A percentile compares a stretch with the other conserved stretches of the same genome.
Evolutionary conservation across 1,139 yeast genomes (phyloP).

Genomic region (Lodderomyces pseudojiufengensis): DNA sequence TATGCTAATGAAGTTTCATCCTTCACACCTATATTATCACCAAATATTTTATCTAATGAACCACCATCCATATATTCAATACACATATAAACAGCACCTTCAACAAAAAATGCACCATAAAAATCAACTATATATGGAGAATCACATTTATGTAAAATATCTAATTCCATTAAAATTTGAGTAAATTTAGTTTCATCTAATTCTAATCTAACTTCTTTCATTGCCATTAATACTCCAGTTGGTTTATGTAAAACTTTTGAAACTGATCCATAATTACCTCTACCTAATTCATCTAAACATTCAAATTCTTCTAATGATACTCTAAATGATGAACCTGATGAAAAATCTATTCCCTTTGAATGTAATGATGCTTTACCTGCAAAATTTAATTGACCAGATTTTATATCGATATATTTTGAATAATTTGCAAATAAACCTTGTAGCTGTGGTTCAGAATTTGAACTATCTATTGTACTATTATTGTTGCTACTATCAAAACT

Average conservation of each 20-base stretch:
- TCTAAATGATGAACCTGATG: conserved; percentile 81
- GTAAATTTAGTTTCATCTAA: conserved; percentile 87
- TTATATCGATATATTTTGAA: conserved; percentile 83
- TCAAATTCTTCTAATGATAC: conserved; percentile 86
- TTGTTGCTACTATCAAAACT: no score
- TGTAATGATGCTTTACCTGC: conserved; percentile 92
- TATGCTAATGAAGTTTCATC: conserved; percentile 75
- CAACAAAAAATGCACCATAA: conserved; percentile 95
- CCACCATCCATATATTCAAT: conserved; percentile 99
- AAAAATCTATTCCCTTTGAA: conserved; percentile 87
- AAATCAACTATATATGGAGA: conserved; percentile 92
- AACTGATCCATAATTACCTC: conserved; percentile 95
- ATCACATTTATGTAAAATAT: conserved; percentile 84
- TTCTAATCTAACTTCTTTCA: conserved; percentile 93
- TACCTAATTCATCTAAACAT: conserved; percentile 79
- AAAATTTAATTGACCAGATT: conserved; percentile 86
- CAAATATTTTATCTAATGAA: conserved; percentile 82
- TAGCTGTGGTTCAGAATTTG: conserved; percentile 19
- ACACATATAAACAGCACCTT: conserved; percentile 98
- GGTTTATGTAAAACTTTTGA: conserved; percentile 90
- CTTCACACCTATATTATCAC: conserved; percentile 64
- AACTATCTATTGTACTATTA: no score
- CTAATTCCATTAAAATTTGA: conserved; percentile 93
- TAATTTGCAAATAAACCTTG: conserved; percentile 73
- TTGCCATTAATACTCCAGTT: conserved; percentile 91